Conservation (phyloP, 2,329 filamentous ascomycete species). For the Calonectria honghensis region DNA sequence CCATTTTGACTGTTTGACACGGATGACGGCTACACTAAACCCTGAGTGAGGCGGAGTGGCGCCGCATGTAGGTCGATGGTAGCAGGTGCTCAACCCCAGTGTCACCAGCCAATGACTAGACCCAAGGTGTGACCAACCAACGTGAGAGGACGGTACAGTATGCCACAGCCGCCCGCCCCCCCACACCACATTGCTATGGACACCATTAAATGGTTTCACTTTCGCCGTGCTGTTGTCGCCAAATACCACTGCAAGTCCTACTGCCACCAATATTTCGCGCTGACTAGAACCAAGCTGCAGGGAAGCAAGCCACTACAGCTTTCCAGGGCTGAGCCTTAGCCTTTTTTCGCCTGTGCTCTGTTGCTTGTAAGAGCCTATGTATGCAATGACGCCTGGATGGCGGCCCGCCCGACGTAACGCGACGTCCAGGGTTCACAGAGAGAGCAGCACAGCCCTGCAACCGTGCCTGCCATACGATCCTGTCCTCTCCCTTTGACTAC, state of each 20-base stretch:
- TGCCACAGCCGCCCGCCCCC: background rate
- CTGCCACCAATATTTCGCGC: background rate
- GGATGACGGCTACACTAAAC: background rate
- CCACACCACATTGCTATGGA: background rate
- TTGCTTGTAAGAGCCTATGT: background rate
- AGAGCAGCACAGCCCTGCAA: conserved; percentile 47
- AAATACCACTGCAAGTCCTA: background rate
- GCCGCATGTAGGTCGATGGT: background rate
- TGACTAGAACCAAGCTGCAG: no score
- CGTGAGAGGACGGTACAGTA: background rate
- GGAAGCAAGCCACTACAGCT: background rate
- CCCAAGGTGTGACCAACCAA: no score
- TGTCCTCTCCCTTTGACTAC: conserved; percentile 32
- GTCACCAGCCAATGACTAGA: background rate
- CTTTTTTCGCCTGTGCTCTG: background rate
- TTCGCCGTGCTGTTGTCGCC: background rate
- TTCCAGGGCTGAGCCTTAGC: background rate
- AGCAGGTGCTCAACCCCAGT: background rate
- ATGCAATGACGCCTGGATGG: conserved; percentile 2
- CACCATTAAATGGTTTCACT: background rate
- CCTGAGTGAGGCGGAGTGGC: background rate
- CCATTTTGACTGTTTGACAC: background rate
- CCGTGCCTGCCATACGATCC: conserved; percentile 39
- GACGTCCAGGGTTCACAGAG: conserved; percentile 20
- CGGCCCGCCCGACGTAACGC: conserved; percentile 5